phyloP scores from a whole-genome alignment of 2,329 filamentous ascomycete species.

The Lachnellula hyalina region DNA sequence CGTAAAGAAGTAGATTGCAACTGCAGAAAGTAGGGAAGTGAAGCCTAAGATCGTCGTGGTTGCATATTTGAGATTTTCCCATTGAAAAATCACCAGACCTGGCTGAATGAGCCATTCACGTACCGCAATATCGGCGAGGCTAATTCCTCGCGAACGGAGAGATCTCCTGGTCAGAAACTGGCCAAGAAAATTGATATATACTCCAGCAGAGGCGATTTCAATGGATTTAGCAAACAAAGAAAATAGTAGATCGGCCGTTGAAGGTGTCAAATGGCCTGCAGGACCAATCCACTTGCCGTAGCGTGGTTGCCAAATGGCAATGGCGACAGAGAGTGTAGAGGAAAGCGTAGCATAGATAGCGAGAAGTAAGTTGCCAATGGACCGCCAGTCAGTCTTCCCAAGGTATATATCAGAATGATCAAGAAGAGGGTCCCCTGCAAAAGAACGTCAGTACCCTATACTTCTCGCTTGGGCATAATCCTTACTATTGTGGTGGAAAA shows the following conservation, averaged over 20 bases:
- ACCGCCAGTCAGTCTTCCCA: conserved; percentile 8
- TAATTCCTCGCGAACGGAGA: conserved; percentile 3
- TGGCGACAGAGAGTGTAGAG: conserved; percentile 4
- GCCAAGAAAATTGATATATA: conserved; percentile 8
- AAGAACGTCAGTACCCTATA: background rate
- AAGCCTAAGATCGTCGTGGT: conserved; percentile 4
- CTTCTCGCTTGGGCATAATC: background rate
- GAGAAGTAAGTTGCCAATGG: conserved; percentile 9
- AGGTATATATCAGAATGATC: conserved; percentile 7
- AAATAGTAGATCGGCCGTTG: conserved; percentile 4
- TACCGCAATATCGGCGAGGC: conserved; percentile 3
- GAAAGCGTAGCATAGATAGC: conserved; percentile 7
- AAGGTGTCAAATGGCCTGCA: conserved; percentile 2
- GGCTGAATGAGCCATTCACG: conserved; percentile 7
- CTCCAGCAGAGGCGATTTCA: conserved; percentile 5
- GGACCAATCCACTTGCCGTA: conserved; percentile 10
- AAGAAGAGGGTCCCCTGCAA: conserved; percentile 3
- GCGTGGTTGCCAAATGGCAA: conserved; percentile 7
- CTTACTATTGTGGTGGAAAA: conserved; percentile 6
- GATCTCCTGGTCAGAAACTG: conserved; percentile 8
- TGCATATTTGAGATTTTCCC: conserved; percentile 8
- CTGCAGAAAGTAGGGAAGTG: conserved; percentile 1
- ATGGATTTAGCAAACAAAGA: conserved; percentile 7
- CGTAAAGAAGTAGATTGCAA: conserved; percentile 6
- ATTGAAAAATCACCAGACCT: conserved; percentile 1